A percentile compares a stretch with the other conserved stretches of the same genome.
Evolutionary conservation across 2,329 filamentous ascomycete genomes (phyloP).

Genomic region (Penicillium freii): DNA sequence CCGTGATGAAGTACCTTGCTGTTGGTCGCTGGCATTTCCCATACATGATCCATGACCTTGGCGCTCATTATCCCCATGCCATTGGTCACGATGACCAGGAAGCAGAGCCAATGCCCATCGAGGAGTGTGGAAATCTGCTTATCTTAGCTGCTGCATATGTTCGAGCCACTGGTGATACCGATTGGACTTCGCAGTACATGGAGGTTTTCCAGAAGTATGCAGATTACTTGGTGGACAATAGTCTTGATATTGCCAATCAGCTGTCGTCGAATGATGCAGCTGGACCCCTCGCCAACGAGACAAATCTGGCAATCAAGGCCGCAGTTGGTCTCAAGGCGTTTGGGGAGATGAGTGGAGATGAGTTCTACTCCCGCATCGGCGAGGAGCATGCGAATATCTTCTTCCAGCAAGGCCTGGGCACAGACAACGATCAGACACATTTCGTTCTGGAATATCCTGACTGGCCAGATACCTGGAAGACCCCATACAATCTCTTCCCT

Average conservation of each 20-base stretch:
- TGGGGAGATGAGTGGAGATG: slow-evolving; percentile 38
- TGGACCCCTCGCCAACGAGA: slow-evolving; percentile 45
- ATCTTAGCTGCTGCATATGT: no score
- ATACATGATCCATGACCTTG: no score
- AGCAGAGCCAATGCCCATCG: no score
- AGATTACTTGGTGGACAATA: slow-evolving; percentile 26
- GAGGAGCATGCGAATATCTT: slow-evolving; percentile 36
- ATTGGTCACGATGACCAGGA: no score
- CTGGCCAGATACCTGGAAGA: slow-evolving; percentile 35
- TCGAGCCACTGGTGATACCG: no score
- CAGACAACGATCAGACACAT: slow-evolving; percentile 38
- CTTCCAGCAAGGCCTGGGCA: slow-evolving; percentile 36
- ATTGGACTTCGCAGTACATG: no score
- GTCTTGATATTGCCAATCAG: slow-evolving; percentile 41
- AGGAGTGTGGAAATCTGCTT: no score
- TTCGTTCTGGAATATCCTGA: slow-evolving; percentile 44
- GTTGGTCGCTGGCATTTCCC: no score
- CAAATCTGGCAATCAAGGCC: slow-evolving; percentile 49
- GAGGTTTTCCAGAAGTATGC: no score
- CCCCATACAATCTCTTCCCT: slow-evolving; percentile 45
- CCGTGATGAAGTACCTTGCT: no score
- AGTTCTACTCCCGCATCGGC: slow-evolving; percentile 39
- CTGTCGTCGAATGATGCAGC: slow-evolving; percentile 46
- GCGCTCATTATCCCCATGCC: no score
- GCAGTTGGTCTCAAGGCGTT: slow-evolving; percentile 49